Percentiles rank a stretch among this genome's conserved stretches.
phyloP scores from a whole-genome alignment of 495 filamentous ascomycete genomes.

The Letharia columbiana region DNA sequence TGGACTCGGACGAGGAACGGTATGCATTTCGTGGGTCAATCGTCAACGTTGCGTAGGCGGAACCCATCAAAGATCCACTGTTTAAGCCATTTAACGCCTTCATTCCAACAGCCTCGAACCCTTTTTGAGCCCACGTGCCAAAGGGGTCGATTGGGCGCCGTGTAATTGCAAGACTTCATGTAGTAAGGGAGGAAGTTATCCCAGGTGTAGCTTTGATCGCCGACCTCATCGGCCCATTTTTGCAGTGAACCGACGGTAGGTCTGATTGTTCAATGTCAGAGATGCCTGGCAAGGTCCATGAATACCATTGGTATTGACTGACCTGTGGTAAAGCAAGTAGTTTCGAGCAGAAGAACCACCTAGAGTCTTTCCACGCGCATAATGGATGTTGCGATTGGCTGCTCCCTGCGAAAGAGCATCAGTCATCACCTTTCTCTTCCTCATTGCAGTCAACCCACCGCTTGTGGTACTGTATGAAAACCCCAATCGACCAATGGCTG shows the following conservation, averaged over 20 bases:
- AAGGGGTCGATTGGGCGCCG: slow-evolving; percentile 30
- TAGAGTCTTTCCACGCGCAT: slow-evolving; percentile 36
- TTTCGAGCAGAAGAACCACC: slow-evolving; percentile 44
- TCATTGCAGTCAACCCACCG: slow-evolving; percentile 21
- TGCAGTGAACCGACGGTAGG: slow-evolving; percentile 34
- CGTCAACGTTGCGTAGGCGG: slow-evolving; percentile 26
- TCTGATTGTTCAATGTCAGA: slow-evolving; percentile 21
- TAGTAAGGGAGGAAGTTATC: slow-evolving; percentile 36
- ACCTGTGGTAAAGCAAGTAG: slow-evolving; percentile 41
- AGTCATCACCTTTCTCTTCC: not conserved
- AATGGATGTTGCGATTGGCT: slow-evolving; percentile 28
- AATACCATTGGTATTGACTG: not conserved
- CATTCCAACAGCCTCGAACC: slow-evolving; percentile 28
- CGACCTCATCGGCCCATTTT: slow-evolving; percentile 41
- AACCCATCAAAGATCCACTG: slow-evolving; percentile 31
- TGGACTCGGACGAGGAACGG: slow-evolving; percentile 35
- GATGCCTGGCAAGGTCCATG: not conserved
- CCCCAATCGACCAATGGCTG: slow-evolving; percentile 43
- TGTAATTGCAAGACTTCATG: slow-evolving; percentile 33
- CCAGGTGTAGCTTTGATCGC: slow-evolving; percentile 37
- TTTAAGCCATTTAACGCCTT: slow-evolving; percentile 26
- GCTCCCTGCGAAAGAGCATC: slow-evolving; percentile 2
- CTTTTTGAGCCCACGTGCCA: slow-evolving; percentile 30
- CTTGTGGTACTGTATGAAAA: slow-evolving; percentile 35
- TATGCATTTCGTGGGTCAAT: slow-evolving; percentile 30